A percentile compares a stretch with the other conserved stretches of the same genome.
Evolutionary conservation across 2,329 filamentous ascomycete genomes (phyloP).

Genomic region (Aspergillus sp.): DNA sequence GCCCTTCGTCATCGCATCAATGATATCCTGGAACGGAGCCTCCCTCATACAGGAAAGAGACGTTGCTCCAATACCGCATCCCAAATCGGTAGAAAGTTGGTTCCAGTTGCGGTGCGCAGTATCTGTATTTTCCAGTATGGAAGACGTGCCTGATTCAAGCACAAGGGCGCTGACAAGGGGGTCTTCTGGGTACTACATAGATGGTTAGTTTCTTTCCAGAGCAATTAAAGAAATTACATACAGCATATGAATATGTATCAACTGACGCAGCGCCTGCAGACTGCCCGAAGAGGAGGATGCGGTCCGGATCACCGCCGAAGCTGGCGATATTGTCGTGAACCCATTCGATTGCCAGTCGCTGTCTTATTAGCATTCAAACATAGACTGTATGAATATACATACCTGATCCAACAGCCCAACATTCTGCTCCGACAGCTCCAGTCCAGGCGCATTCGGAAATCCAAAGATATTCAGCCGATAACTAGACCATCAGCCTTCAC

Average conservation of each 20-base stretch:
- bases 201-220: background rate
- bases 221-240: background rate
- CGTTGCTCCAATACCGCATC: background rate
- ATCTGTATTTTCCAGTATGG: background rate
- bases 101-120: background rate
- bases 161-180: background rate
- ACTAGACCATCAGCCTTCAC: constrained; percentile 2
- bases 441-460: constrained; percentile 17
- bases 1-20: background rate
- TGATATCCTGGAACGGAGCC: background rate
- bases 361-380: background rate
- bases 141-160: background rate
- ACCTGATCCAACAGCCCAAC: constrained; percentile 21
- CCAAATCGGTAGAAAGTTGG: background rate
- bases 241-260: constrained; percentile 8
- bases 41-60: background rate
- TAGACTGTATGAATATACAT: background rate
- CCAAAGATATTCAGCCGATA: constrained; percentile 23
- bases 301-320: constrained; percentile 9
- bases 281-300: constrained; percentile 10
- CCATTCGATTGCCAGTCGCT: constrained; percentile 7
- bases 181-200: background rate
- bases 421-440: constrained; percentile 13
- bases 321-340: constrained; percentile 10
- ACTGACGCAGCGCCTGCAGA: constrained; percentile 9